These are phyloP conservation scores for Viola odorata DNA, from an alignment of 345 rosid genomes.

Conservation along the genomic window DNA sequence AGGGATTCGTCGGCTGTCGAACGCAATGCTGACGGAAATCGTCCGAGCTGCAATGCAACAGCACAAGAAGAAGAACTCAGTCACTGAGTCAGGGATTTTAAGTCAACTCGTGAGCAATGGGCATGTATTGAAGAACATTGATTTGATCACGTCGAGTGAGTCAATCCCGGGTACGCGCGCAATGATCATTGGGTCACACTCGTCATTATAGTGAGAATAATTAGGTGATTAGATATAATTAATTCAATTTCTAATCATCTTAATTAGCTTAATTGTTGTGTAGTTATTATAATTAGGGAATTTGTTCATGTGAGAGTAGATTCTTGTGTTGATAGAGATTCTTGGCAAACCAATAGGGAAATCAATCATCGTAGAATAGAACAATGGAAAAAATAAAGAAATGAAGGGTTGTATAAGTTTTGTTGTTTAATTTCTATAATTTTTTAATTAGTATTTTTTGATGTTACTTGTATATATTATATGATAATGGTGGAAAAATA, in stretches of 20 bases:
- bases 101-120: conserved; percentile 59
- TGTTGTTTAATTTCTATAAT: too few species aligned
- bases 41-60: conserved; percentile 55
- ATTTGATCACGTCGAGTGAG: conserved; percentile 40
- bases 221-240: conserved; percentile 32
- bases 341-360: conserved; percentile 21
- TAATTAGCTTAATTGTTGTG: conserved; percentile 40
- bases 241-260: conserved; percentile 27
- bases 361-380: neutral
- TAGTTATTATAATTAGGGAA: conserved; percentile 22
- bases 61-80: conserved; percentile 44
- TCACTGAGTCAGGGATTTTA: conserved; percentile 52
- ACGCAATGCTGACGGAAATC: conserved; percentile 61
- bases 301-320: conserved; percentile 53
- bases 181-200: conserved; percentile 21
- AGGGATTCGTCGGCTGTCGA: conserved; percentile 58
- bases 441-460: too few species aligned
- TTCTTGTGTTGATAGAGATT: conserved; percentile 63
- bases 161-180: conserved; percentile 47
- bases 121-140: conserved; percentile 38
- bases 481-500: too few species aligned
- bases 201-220: conserved; percentile 23
- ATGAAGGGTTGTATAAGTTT: too few species aligned
- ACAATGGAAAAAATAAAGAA: too few species aligned
- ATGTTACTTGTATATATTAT: too few species aligned